Percentiles rank a stretch among this genome's conserved stretches.
Evolutionary conservation across 768 basidiomycete species (phyloP).

Genomic region (Boletus rex-veris): DNA sequence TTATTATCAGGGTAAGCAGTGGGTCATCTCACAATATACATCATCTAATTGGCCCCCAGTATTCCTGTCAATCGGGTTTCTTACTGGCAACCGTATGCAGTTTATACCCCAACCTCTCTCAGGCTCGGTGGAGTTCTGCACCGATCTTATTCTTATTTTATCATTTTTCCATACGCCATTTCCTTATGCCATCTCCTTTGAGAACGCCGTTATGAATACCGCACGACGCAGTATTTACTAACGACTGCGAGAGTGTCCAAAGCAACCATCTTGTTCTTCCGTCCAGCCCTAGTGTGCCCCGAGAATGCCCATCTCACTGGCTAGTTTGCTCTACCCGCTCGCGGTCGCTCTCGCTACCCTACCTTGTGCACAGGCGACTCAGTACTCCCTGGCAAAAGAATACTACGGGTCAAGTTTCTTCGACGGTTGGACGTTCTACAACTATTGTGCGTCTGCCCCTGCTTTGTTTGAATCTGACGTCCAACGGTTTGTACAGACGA

Average conservation of each 20-base stretch:
- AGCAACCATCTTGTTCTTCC: background rate
- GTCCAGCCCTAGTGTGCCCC: background rate
- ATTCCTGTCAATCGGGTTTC: background rate
- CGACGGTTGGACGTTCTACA: slow-evolving; percentile 64
- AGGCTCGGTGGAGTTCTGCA: no score
- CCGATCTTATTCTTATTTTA: slow-evolving; percentile 1
- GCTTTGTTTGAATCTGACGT: background rate
- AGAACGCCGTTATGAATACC: background rate
- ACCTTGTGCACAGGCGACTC: slow-evolving; percentile 23
- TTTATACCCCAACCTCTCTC: background rate
- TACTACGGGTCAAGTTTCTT: slow-evolving; percentile 65
- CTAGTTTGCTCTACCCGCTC: slow-evolving; percentile 5
- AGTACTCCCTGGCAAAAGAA: slow-evolving; percentile 52
- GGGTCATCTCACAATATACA: no score
- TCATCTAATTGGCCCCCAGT: no score
- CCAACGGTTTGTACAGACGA: slow-evolving; percentile 42
- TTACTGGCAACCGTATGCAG: background rate
- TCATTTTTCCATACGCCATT: background rate
- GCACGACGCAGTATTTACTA: slow-evolving; percentile 7
- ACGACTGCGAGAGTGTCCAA: background rate
- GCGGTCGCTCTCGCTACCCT: slow-evolving; percentile 5
- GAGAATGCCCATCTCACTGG: slow-evolving; percentile 8
- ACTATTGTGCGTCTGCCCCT: slow-evolving; percentile 42
- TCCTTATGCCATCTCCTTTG: background rate
- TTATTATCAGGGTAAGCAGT: no score